Percentiles rank a stretch among this genome's conserved stretches.
Evolutionary conservation across 441 rosid genomes (phyloP).

Genomic region (Gossypium laxum): DNA sequence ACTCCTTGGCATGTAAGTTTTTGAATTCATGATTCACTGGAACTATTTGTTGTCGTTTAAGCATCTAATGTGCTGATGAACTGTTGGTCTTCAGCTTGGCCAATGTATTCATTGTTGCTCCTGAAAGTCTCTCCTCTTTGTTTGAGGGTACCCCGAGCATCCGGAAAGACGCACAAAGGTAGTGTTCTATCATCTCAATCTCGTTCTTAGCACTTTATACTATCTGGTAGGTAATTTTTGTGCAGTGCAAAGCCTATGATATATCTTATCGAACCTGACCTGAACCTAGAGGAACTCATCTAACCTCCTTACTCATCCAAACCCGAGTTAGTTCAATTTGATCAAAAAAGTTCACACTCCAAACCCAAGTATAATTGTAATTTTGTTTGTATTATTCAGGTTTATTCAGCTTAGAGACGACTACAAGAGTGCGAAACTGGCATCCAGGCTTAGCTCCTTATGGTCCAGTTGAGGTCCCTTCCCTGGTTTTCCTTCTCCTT

Average conservation of each 20-base stretch:
- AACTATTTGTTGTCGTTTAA: conserved; percentile 3
- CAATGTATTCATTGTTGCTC: conserved; percentile 88
- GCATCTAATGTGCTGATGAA: conserved; percentile 9
- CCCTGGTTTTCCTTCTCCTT: background rate
- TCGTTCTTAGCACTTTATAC: background rate
- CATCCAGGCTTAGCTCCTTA: conserved; percentile 66
- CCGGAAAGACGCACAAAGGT: conserved; percentile 89
- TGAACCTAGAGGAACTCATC: background rate
- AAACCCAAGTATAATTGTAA: too few species aligned
- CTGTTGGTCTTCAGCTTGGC: conserved; percentile 55
- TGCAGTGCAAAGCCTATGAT: background rate
- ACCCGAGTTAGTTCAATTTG: too few species aligned
- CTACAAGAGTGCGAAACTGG: conserved; percentile 84
- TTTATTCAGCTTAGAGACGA: conserved; percentile 95
- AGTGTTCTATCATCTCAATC: conserved; percentile 10
- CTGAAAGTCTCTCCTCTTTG: conserved; percentile 84
- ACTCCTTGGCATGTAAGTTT: conserved; percentile 78
- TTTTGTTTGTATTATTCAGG: conserved; percentile 30
- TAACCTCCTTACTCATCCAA: too few species aligned
- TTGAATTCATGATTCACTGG: background rate
- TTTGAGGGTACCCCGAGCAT: conserved; percentile 92
- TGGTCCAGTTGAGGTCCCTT: conserved; percentile 49
- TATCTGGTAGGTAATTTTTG: background rate
- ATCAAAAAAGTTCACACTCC: too few species aligned
- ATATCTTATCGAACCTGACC: background rate